Evolutionary conservation across 2,329 filamentous ascomycete genomes (phyloP).

Genomic region (Pseudogymnoascus sp.): DNA sequence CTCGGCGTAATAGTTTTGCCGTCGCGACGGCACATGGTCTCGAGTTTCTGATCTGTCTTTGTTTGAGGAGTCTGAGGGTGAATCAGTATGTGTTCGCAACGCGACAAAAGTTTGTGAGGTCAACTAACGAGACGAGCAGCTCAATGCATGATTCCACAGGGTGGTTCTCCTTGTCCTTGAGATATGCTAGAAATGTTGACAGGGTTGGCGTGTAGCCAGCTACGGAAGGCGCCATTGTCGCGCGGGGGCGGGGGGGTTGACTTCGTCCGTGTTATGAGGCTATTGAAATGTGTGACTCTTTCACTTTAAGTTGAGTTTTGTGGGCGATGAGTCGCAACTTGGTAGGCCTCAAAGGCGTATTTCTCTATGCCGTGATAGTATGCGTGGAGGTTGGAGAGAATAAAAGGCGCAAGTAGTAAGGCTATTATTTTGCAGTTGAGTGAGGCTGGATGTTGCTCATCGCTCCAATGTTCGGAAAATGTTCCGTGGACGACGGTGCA

Average conservation of each 20-base stretch:
- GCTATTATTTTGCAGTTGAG: background rate
- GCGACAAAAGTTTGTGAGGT: background rate
- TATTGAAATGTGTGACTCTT: background rate
- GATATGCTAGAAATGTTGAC: constrained; percentile 66
- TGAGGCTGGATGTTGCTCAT: constrained; percentile 5
- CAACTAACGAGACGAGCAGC: constrained; percentile 64
- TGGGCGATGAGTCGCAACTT: background rate
- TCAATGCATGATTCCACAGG: constrained; percentile 77
- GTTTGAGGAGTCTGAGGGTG: constrained; percentile 60
- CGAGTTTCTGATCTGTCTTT: constrained; percentile 80
- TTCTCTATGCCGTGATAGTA: background rate
- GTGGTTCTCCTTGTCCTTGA: constrained; percentile 54
- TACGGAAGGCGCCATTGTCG: constrained; percentile 40
- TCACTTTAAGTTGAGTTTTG: background rate
- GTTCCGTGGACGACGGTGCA: background rate
- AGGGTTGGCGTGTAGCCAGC: constrained; percentile 61
- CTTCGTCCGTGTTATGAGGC: background rate
- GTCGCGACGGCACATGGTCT: constrained; percentile 87
- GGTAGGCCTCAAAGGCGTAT: background rate
- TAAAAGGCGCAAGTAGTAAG: background rate
- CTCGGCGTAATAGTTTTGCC: constrained; percentile 75
- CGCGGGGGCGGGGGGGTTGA: background rate
- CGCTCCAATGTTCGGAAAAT: constrained; percentile 4
- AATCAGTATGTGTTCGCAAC: constrained; percentile 13
- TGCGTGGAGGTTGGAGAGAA: background rate